phyloP scores from a whole-genome alignment of 768 basidiomycete species.

The Chlorophyllum brunneum region DNA sequence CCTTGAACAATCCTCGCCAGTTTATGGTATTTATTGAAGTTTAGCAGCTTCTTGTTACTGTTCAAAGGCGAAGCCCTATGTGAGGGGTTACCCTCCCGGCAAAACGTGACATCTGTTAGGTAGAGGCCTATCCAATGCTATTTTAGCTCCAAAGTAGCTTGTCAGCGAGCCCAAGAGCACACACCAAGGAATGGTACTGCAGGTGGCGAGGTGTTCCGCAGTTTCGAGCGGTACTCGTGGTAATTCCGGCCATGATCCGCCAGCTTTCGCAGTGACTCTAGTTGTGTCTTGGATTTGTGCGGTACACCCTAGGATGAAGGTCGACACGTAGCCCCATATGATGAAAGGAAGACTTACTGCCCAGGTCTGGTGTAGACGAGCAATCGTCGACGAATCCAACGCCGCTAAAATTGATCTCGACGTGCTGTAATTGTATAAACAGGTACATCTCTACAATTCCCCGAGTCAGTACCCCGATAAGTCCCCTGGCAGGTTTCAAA shows the following conservation, averaged over 20 bases:
- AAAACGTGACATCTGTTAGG: slow-evolving; percentile 92
- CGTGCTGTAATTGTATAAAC: slow-evolving; percentile 87
- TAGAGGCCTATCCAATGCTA: slow-evolving; percentile 56
- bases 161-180: slow-evolving; percentile 15
- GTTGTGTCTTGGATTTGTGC: slow-evolving; percentile 75
- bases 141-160: slow-evolving; percentile 1
- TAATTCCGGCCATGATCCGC: slow-evolving; percentile 92
- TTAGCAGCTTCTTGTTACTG: slow-evolving; percentile 77
- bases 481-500: slow-evolving; percentile 10
- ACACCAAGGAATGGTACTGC: slow-evolving; percentile 93
- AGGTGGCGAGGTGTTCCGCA: slow-evolving; percentile 87
- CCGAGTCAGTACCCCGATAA: slow-evolving; percentile 2
- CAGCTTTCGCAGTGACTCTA: slow-evolving; percentile 78
- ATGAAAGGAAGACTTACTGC: slow-evolving; percentile 49
- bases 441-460: slow-evolving; percentile 67
- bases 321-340: neutral
- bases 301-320: slow-evolving; percentile 58
- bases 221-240: slow-evolving; percentile 82
- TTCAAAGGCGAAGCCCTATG: slow-evolving; percentile 75
- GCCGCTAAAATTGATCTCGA: slow-evolving; percentile 91
- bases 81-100: slow-evolving; percentile 90
- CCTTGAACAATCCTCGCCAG: slow-evolving; percentile 83
- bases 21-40: slow-evolving; percentile 96
- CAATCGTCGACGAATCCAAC: slow-evolving; percentile 92
- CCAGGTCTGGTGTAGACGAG: slow-evolving; percentile 92